Evolutionary conservation across 768 basidiomycete genomes (phyloP), one percentile per base, ranked within the genome.

Genomic region (Auriscalpium vulgare): DNA sequence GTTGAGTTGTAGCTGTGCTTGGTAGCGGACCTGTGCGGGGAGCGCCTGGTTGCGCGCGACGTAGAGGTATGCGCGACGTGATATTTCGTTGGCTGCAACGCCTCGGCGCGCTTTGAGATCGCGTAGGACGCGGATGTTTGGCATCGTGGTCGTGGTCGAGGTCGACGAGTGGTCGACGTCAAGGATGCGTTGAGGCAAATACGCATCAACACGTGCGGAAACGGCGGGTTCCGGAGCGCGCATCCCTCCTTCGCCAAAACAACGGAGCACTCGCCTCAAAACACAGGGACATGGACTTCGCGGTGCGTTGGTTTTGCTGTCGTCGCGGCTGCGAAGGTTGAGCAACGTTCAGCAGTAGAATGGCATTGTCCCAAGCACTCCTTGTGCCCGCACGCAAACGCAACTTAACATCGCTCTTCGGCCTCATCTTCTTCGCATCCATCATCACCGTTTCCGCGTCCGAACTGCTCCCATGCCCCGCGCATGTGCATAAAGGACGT

Each of bases 1-100:
- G 71, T 95, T 95, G 50, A 97, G 77, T 66, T 97, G 93, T 58
- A 98, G 74, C 69, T 97, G 94, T 14, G 95, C 95, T 62, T 94
- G 90, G 69, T 94, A 90, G 55, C 95, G 88, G 48, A 97, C 81
- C 67, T 90, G 85, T 2, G 91, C 77, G 14, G 93, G 85, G n/a
- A 97, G 73, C 2, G 86, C 82, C 67, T 90, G 84, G 72, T 98
- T 97, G 57, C 95, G 82, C 21, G 95, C 93, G 62, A 97, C 88
- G 71, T 85, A 93, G 50, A 97, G 83, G 70, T 95, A 95, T 0
- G 95, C 95, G 47, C 91, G 79, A 17, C 95, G 85, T 34, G 85
- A 75, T 48, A 95, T 76, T 69, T 98, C 95, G 67, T 85, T 84
- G 47, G 79, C 79, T 56, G 75, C 73, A 57, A 91, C 87, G 56